Percentiles rank a stretch among this genome's conserved stretches.
These are phyloP conservation scores for Pulicaria dysenterica DNA, from an alignment of 129 eudicot genomes.

Conservation along the genomic window DNA sequence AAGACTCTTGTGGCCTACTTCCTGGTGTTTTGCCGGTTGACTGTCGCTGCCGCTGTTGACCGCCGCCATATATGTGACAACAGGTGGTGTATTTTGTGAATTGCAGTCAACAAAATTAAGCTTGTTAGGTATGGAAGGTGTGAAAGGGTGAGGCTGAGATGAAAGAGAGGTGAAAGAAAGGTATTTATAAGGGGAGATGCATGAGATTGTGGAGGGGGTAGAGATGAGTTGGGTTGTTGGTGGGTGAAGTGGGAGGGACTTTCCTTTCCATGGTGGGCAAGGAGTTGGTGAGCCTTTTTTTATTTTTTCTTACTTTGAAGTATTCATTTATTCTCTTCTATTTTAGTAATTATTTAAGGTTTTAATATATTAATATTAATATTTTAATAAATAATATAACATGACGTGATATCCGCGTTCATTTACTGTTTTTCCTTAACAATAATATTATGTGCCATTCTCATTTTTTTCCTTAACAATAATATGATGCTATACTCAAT, in stretches of 20 bases:
- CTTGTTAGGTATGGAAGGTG: neutral
- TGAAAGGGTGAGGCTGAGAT: conserved; percentile 31
- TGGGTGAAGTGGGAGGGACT: conserved; percentile 48
- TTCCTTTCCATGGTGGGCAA: conserved; percentile 40
- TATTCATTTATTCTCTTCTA: conserved; percentile 9
- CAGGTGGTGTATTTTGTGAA: neutral
- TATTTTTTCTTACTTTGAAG: conserved; percentile 15
- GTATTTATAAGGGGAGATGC: conserved; percentile 28
- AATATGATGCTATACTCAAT: too few species aligned
- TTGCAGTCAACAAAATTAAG: neutral
- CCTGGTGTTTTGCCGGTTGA: conserved; percentile 52
- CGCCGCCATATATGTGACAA: conserved; percentile 36
- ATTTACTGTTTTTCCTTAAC: too few species aligned
- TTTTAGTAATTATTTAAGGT: conserved; percentile 4
- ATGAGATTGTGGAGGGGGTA: conserved; percentile 13
- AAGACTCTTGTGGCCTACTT: conserved; percentile 69
- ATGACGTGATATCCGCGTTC: too few species aligned
- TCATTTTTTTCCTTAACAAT: too few species aligned
- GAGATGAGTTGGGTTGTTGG: conserved; percentile 32
- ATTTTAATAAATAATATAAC: too few species aligned
- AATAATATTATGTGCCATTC: too few species aligned
- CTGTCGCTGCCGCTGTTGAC: conserved; percentile 28
- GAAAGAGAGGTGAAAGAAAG: neutral
- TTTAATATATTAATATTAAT: neutral
- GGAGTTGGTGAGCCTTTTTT: conserved; percentile 32